Conservation (phyloP, 805 yeast genomes). For the Wickerhamomyces chambardii region DNA sequence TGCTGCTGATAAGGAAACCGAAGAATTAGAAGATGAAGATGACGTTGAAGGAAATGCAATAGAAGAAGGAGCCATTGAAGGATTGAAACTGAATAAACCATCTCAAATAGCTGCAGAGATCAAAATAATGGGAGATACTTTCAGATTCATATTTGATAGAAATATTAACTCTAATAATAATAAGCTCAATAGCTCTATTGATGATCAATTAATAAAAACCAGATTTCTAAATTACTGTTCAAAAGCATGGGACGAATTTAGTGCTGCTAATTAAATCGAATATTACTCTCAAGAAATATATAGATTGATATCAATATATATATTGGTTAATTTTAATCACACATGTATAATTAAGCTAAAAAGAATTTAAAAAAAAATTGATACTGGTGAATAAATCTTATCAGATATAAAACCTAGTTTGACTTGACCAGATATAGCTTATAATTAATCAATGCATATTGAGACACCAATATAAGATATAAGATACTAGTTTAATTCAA, state of each 20-base stretch:
- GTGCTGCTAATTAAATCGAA: conserved; percentile 1
- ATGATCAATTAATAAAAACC: conserved; percentile 11
- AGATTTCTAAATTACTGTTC: conserved; percentile 24
- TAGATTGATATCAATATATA: too few relatives aligned
- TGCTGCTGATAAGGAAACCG: conserved; percentile 5
- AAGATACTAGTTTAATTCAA: too few relatives aligned
- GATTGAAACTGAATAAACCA: conserved; percentile 5
- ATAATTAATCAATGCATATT: too few relatives aligned
- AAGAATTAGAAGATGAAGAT: conserved; percentile 9
- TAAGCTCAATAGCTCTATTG: not conserved
- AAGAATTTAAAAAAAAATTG: too few relatives aligned
- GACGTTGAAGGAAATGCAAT: conserved; percentile 25
- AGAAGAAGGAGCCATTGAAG: conserved; percentile 23
- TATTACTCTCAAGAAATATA: too few relatives aligned
- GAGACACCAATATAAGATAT: too few relatives aligned
- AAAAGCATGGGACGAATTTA: conserved; percentile 25
- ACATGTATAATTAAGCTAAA: too few relatives aligned
- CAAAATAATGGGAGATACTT: conserved; percentile 11
- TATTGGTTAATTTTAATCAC: too few relatives aligned
- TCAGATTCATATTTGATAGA: conserved; percentile 15
- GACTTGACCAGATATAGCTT: too few relatives aligned
- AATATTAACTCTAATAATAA: not conserved
- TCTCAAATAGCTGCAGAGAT: conserved; percentile 9
- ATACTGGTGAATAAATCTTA: too few relatives aligned
- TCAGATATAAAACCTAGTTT: too few relatives aligned